Conservation (phyloP, 371 early-diverging fungal species). For the Dichotomocladium elegans region DNA sequence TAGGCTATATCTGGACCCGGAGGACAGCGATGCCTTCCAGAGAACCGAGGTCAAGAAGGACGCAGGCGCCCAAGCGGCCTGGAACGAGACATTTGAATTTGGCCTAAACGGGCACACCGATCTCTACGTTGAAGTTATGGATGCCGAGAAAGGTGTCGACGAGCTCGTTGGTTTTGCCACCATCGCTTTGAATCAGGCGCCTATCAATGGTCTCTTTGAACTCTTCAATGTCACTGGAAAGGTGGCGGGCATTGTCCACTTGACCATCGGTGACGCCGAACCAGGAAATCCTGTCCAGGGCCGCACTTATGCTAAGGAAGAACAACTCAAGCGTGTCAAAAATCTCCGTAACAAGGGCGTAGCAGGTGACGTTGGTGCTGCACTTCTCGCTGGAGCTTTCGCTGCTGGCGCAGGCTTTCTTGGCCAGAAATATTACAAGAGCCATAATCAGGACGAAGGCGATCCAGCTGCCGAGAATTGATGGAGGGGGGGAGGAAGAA, state of each 20-base stretch:
- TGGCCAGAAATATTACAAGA: slow-evolving; percentile 43
- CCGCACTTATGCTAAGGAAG: slow-evolving; percentile 41
- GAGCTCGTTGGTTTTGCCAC: slow-evolving; percentile 55
- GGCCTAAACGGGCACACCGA: slow-evolving; percentile 44
- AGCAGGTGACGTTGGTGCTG: slow-evolving; percentile 44
- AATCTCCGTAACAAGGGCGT: slow-evolving; percentile 37
- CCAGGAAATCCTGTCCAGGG: slow-evolving; percentile 35
- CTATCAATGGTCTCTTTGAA: slow-evolving; percentile 47
- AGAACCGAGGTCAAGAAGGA: slow-evolving; percentile 53
- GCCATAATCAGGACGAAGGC: slow-evolving; percentile 29
- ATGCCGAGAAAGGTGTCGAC: slow-evolving; percentile 42
- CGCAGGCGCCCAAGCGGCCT: slow-evolving; percentile 45
- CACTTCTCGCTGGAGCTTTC: slow-evolving; percentile 38
- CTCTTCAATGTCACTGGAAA: slow-evolving; percentile 45
- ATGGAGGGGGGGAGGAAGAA: no score
- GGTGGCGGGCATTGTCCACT: slow-evolving; percentile 39
- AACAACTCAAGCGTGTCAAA: slow-evolving; percentile 45
- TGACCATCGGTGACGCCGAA: slow-evolving; percentile 25
- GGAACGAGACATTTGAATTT: slow-evolving; percentile 53
- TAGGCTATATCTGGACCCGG: slow-evolving; percentile 42
- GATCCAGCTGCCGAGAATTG: slow-evolving; percentile 20
- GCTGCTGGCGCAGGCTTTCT: slow-evolving; percentile 49
- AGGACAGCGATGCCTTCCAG: slow-evolving; percentile 42
- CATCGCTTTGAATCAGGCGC: slow-evolving; percentile 55
- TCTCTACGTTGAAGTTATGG: slow-evolving; percentile 53